Conservation (phyloP, 2,329 filamentous ascomycete genomes). For the Paecilomyces variotii region DNA sequence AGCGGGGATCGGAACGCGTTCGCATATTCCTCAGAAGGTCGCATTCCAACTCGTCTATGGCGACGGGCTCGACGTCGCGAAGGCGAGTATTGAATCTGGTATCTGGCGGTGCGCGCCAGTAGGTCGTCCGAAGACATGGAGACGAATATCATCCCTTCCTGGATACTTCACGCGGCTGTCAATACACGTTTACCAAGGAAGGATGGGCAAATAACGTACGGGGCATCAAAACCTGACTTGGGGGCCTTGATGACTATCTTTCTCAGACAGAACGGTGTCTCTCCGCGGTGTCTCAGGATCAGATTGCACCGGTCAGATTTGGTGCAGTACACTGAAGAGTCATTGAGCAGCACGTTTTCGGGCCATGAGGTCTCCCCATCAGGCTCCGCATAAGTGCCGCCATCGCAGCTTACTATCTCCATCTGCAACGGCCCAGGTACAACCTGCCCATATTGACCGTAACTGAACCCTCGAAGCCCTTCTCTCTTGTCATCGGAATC, state of each 20-base stretch:
- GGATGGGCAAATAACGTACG: slow-evolving; percentile 50
- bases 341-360: slow-evolving; percentile 76
- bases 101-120: slow-evolving; percentile 62
- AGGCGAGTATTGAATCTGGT: slow-evolving; percentile 60
- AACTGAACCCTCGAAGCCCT: slow-evolving; percentile 55
- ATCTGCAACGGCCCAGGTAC: slow-evolving; percentile 73
- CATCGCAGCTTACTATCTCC: slow-evolving; percentile 86
- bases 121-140: slow-evolving; percentile 76
- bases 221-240: slow-evolving; percentile 69
- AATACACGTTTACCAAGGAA: neutral
- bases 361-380: slow-evolving; percentile 52
- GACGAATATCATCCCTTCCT: slow-evolving; percentile 88
- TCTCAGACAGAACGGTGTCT: slow-evolving; percentile 71
- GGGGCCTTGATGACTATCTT: slow-evolving; percentile 86
- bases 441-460: slow-evolving; percentile 81
- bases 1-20: slow-evolving; percentile 28
- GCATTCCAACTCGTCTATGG: slow-evolving; percentile 20
- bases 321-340: slow-evolving; percentile 82
- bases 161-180: slow-evolving; percentile 52
- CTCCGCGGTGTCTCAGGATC: slow-evolving; percentile 71
- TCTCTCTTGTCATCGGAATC: slow-evolving; percentile 52
- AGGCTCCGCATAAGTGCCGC: slow-evolving; percentile 58
- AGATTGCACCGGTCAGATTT: slow-evolving; percentile 83
- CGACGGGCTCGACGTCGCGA: slow-evolving; percentile 17
- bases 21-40: slow-evolving; percentile 34